These are phyloP conservation scores for Haplosporangium gracile DNA, from an alignment of 192 early-diverging fungal genomes.

Conservation along the genomic window DNA sequence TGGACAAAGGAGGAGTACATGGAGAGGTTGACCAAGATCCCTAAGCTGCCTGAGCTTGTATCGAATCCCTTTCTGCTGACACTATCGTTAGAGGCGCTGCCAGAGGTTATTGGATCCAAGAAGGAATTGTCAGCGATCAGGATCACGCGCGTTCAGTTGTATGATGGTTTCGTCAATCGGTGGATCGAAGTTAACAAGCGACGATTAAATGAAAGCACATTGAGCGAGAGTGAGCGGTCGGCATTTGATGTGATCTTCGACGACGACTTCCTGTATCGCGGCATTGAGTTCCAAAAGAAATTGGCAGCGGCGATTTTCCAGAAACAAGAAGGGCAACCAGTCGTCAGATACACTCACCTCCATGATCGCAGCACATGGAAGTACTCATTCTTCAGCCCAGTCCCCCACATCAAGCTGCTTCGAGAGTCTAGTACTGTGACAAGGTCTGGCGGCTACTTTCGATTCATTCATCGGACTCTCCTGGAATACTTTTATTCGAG, in stretches of 20 bases:
- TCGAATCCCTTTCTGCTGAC: slow-evolving; percentile 6
- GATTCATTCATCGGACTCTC: slow-evolving; percentile 1
- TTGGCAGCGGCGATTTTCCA: not conserved
- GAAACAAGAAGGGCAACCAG: not conserved
- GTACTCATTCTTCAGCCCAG: not conserved
- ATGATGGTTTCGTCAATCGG: not conserved
- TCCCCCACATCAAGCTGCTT: not conserved
- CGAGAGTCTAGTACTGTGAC: slow-evolving; percentile 6
- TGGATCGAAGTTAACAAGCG: not conserved
- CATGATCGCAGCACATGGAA: not conserved
- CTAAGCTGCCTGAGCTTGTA: not conserved
- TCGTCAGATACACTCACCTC: not conserved
- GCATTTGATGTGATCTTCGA: not conserved
- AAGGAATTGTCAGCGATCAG: not conserved
- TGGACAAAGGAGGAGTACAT: not conserved
- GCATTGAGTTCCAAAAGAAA: not conserved
- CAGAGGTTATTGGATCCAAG: not conserved
- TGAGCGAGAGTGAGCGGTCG: not conserved
- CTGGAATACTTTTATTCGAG: slow-evolving; percentile 9
- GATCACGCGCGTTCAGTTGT: slow-evolving; percentile 2
- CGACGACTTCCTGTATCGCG: not conserved
- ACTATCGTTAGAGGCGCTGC: not conserved
- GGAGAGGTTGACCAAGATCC: not conserved
- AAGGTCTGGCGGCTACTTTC: not conserved
- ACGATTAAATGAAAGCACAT: not conserved